Percentiles rank a stretch among this genome's conserved stretches.
These are phyloP conservation scores for Colletotrichum higginsianum DNA, from an alignment of 2,329 filamentous ascomycete species.

Conservation along the genomic window DNA sequence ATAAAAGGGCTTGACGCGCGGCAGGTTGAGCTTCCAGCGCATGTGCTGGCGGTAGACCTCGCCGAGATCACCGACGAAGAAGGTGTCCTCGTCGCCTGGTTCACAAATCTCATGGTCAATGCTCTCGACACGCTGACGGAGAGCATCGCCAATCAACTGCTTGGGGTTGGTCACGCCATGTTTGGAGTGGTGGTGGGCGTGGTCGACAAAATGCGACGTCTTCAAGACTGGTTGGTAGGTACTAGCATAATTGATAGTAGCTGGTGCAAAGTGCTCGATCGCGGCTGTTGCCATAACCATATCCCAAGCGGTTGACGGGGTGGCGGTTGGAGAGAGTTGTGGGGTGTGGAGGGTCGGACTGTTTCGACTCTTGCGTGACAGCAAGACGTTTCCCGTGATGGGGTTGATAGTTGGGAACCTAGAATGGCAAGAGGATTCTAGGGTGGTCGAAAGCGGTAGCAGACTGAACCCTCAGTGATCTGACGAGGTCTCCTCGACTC, in stretches of 20 bases:
- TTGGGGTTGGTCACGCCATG: conserved; percentile 70
- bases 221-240: conserved; percentile 64
- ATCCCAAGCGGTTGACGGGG: conserved; percentile 59
- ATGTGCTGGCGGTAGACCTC: conserved; percentile 99
- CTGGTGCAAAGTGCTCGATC: conserved; percentile 67
- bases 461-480: conserved; percentile 90
- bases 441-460: conserved; percentile 95
- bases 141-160: conserved; percentile 86
- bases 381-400: conserved; percentile 21
- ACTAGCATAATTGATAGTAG: conserved; percentile 61
- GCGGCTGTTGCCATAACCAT: conserved; percentile 77
- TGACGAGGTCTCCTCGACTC: conserved; percentile 99
- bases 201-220: conserved; percentile 57
- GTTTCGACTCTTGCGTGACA: conserved; percentile 40
- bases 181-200: conserved; percentile 55
- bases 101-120: conserved; percentile 92
- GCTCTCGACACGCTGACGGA: conserved; percentile 86
- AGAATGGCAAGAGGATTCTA: conserved; percentile 73
- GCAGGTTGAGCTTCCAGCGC: conserved; percentile 96
- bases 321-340: conserved; percentile 44
- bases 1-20: conserved; percentile 96
- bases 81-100: conserved; percentile 95
- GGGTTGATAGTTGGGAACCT: conserved; percentile 43
- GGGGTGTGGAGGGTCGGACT: conserved; percentile 32
- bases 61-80: conserved; percentile 98